Evolutionary conservation across 495 filamentous ascomycete genomes (phyloP).

Genomic region (Hypoxylon cercidicola): DNA sequence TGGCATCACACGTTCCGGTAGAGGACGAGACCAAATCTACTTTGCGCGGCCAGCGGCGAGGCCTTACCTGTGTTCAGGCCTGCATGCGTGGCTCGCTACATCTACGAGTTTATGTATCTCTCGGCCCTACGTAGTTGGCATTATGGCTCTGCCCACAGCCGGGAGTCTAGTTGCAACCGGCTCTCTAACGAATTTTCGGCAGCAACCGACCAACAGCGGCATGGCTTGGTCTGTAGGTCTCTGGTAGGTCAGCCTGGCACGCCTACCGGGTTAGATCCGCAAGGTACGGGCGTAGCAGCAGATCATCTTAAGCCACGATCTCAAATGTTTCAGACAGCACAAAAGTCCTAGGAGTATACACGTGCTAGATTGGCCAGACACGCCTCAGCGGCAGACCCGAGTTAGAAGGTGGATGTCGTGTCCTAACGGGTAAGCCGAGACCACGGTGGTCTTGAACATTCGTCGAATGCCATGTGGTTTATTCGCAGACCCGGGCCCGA

Average conservation of each 20-base stretch:
- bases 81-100: slow-evolving; percentile 22
- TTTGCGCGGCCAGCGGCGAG: background rate
- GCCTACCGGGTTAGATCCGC: slow-evolving; percentile 39
- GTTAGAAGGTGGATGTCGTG: slow-evolving; percentile 3
- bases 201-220: slow-evolving; percentile 39
- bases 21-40: background rate
- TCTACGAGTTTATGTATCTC: slow-evolving; percentile 8
- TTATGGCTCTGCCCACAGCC: slow-evolving; percentile 9
- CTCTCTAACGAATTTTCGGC: slow-evolving; percentile 35
- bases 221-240: slow-evolving; percentile 27
- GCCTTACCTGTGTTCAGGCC: background rate
- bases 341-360: slow-evolving; percentile 19
- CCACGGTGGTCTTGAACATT: background rate
- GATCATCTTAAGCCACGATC: slow-evolving; percentile 45
- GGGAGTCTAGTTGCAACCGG: slow-evolving; percentile 14
- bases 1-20: background rate
- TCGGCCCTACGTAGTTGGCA: slow-evolving; percentile 23
- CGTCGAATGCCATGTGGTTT: background rate
- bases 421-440: slow-evolving; percentile 3
- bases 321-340: slow-evolving; percentile 40
- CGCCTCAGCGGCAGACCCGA: background rate
- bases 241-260: slow-evolving; percentile 29
- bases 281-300: slow-evolving; percentile 47
- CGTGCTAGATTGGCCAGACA: slow-evolving; percentile 20
- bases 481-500: slow-evolving; percentile 12